Base-by-base conservation (phyloP, 176 grass and related monocot species). In the Phoenix roebelenii region DNA sequence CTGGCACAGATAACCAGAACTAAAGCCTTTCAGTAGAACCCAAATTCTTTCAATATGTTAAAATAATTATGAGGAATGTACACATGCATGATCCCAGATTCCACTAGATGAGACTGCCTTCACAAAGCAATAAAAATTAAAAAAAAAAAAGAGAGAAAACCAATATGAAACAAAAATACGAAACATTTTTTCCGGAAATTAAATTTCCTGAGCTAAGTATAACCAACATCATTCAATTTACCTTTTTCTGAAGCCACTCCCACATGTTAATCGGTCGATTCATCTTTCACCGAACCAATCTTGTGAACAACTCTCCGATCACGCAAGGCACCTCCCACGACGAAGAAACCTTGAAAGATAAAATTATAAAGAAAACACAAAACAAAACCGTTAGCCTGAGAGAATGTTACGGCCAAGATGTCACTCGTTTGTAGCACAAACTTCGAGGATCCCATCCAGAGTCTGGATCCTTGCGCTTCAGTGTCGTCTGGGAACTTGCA, bases 391-490 rank as follows among this genome's bases (percentile, higher is more conserved):
- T 22, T 56, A 22, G 22, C 18, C 18, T 12, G 54, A 56, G 54
- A 56, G 22, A 22, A 22, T 18, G 19, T 20, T 56, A 56, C 4
- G 3, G 19, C 22, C 22, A 22, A 22, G 3, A 23, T 4, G 7
- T 22, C 14, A 22, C 2, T 17, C 5, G 22, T 56, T 60, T 60
- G 23, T 60, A 18, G 30, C 28, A 26, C 7, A n/a, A 39, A 35
- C 24, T 17, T 10, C n/a, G 18, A 60, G 22, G 22, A 12, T 71
- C 55, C 68, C 55, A 71, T 16, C 55, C 68, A 4, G 22, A 28
- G 2, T 59, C 68, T 6, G 68, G 68, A 17, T 71, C 68, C 57
- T 71, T 71, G 1, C 68, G 56, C 24, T 71, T 71, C 22, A 16
- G 16, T 19, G 56, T 18, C 12, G 10, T 3, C 0, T 4, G 16